These are phyloP conservation scores for Dactylonectria macrodidyma DNA, from an alignment of 2,329 filamentous ascomycete species.

Conservation along the genomic window DNA sequence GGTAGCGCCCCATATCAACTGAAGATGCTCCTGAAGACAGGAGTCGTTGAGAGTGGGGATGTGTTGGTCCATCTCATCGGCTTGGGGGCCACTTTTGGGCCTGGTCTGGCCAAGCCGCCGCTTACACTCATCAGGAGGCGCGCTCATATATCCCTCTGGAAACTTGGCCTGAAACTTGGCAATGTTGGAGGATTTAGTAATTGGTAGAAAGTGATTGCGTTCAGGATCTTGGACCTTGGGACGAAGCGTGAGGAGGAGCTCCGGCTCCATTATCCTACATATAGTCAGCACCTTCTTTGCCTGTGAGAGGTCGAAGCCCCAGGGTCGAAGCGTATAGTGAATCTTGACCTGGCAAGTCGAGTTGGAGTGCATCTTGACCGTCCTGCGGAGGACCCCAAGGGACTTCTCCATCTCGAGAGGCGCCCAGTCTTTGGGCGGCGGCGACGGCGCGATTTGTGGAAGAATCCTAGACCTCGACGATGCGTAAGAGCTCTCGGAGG, in stretches of 20 bases:
- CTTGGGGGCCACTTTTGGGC: slow-evolving; percentile 5
- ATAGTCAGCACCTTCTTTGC: slow-evolving; percentile 34
- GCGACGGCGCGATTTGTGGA: background rate
- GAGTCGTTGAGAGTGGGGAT: slow-evolving; percentile 27
- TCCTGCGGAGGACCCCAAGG: slow-evolving; percentile 28
- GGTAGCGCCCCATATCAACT: slow-evolving; percentile 32
- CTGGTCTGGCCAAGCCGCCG: slow-evolving; percentile 17
- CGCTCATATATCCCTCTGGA: slow-evolving; percentile 10
- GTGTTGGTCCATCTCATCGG: slow-evolving; percentile 19
- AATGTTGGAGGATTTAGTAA: slow-evolving; percentile 27
- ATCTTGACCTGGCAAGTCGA: slow-evolving; percentile 41
- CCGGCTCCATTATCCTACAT: slow-evolving; percentile 34
- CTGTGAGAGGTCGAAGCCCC: slow-evolving; percentile 29
- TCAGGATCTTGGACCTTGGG: slow-evolving; percentile 2
- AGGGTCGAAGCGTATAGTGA: slow-evolving; percentile 22
- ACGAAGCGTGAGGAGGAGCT: slow-evolving; percentile 29
- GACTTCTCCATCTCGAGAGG: slow-evolving; percentile 30
- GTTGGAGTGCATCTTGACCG: slow-evolving; percentile 43
- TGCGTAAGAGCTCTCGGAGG: background rate
- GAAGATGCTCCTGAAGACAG: slow-evolving; percentile 32
- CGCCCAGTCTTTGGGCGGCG: background rate
- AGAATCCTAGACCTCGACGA: too few relatives aligned
- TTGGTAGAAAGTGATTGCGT: slow-evolving; percentile 25
- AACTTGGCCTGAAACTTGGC: slow-evolving; percentile 24
- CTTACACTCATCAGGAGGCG: background rate